Evolutionary conservation across 257 asterid species (phyloP).

Genomic region (Penstemon barbatus): DNA sequence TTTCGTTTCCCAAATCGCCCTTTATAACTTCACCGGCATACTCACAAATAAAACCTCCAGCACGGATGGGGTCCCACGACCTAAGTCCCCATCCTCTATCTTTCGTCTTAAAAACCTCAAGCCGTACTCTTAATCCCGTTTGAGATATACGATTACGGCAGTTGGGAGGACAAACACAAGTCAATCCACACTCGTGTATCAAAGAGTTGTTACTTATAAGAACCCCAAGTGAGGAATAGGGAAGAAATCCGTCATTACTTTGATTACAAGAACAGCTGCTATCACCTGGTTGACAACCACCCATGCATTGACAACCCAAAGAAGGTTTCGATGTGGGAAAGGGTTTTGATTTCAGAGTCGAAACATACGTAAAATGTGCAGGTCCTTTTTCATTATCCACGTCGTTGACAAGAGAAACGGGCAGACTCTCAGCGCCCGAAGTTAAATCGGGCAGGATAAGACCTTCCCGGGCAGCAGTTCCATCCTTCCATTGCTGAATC

Average conservation of each 20-base stretch:
- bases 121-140: constrained; percentile 57
- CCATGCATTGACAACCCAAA: constrained; percentile 64
- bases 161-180: constrained; percentile 72
- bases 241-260: constrained; percentile 59
- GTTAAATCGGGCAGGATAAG: constrained; percentile 81
- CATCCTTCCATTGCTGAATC: constrained; percentile 89
- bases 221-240: constrained; percentile 69
- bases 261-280: constrained; percentile 61
- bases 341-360: constrained; percentile 53
- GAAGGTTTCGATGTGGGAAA: constrained; percentile 43
- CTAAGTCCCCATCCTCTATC: constrained; percentile 96
- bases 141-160: constrained; percentile 80
- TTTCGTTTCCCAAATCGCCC: constrained; percentile 30
- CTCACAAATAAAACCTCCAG: constrained; percentile 84
- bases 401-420: constrained; percentile 80
- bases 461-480: constrained; percentile 54
- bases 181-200: constrained; percentile 73
- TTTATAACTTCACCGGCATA: constrained; percentile 82
- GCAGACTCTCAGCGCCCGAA: constrained; percentile 73
- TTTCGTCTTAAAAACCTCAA: constrained; percentile 87
- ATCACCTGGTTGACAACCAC: constrained; percentile 89
- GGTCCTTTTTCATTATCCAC: constrained; percentile 91
- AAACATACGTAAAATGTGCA: constrained; percentile 74
- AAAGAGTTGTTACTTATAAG: constrained; percentile 51
- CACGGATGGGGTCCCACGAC: constrained; percentile 92